Percentiles rank a stretch among this genome's conserved stretches.
phyloP scores from a whole-genome alignment of 495 filamentous ascomycete species.

The Clavariopsis aquatica region DNA sequence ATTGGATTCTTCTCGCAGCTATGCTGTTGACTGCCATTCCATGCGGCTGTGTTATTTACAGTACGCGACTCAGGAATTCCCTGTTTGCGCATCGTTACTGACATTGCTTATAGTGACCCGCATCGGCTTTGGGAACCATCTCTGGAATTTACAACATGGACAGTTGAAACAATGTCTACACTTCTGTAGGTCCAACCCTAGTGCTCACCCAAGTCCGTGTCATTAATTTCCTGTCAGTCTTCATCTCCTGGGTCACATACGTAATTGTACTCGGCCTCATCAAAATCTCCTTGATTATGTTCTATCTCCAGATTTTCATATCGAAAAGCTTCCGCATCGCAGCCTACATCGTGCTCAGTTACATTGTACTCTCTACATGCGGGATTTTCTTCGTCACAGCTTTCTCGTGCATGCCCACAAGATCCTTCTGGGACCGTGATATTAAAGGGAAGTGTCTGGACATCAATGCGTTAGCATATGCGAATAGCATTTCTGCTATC shows the following conservation, averaged over 20 bases:
- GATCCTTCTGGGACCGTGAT: conserved; percentile 19
- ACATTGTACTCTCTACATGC: conserved; percentile 1
- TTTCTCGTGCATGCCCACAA: conserved; percentile 14
- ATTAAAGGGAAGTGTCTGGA: conserved; percentile 17
- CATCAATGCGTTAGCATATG: conserved; percentile 14
- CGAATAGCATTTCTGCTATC: conserved; percentile 9
- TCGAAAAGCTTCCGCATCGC: not conserved
- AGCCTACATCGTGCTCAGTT: not conserved
- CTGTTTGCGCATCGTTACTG: not conserved
- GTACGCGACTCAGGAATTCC: not conserved
- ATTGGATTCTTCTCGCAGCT: conserved; percentile 8
- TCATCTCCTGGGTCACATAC: conserved; percentile 11
- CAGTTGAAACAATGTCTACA: conserved; percentile 2
- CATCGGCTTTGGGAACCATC: conserved; percentile 17
- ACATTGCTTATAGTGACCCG: conserved; percentile 6
- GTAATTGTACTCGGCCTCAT: conserved; percentile 11
- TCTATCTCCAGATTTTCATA: conserved; percentile 25
- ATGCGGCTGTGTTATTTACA: conserved; percentile 5
- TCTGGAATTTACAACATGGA: conserved; percentile 7
- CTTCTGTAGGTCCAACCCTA: not conserved
- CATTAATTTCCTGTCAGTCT: conserved; percentile 4
- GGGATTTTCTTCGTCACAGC: conserved; percentile 7
- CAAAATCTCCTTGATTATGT: conserved; percentile 19
- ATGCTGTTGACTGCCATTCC: conserved; percentile 9
- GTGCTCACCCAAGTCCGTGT: not conserved